Evolutionary conservation across 805 yeast species (phyloP).

Genomic region (Suhomyces tanzawaensis): DNA sequence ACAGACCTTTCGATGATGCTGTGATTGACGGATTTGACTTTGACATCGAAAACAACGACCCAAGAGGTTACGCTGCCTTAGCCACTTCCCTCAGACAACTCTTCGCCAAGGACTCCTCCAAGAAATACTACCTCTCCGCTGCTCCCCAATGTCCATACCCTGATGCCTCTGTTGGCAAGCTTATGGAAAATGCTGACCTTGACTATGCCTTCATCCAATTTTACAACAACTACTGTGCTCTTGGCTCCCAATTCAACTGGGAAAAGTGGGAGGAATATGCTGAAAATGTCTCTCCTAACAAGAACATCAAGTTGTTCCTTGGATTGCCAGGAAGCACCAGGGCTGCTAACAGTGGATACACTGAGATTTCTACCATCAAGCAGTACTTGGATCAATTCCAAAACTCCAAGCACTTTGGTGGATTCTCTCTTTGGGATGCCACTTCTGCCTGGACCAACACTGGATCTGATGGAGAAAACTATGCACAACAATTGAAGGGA

Average conservation of each 20-base stretch:
- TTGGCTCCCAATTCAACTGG: constrained; percentile 50
- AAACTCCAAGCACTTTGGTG: constrained; percentile 31
- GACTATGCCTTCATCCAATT: constrained; percentile 87
- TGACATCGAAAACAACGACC: constrained; percentile 62
- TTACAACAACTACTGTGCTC: constrained; percentile 79
- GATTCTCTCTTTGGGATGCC: constrained; percentile 38
- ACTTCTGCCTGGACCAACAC: constrained; percentile 23
- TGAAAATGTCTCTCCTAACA: constrained; percentile 56
- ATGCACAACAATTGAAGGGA: constrained; percentile 17
- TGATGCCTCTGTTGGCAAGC: constrained; percentile 45
- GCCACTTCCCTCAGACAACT: constrained; percentile 32
- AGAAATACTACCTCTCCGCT: constrained; percentile 72
- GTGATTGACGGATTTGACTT: constrained; percentile 82
- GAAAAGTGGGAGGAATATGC: constrained; percentile 75
- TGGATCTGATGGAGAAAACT: constrained; percentile 12
- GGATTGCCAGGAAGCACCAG: constrained; percentile 64
- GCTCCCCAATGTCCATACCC: constrained; percentile 94
- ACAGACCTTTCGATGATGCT: constrained; percentile 65
- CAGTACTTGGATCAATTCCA: constrained; percentile 14
- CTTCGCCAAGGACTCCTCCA: constrained; percentile 34
- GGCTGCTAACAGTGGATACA: constrained; percentile 56
- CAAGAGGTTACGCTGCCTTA: constrained; percentile 63
- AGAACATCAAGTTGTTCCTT: constrained; percentile 62
- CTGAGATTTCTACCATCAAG: constrained; percentile 19
- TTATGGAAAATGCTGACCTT: constrained; percentile 50